Percentiles rank a stretch among this genome's conserved stretches.
Evolutionary conservation across 352 stramenopile species (phyloP).

Genomic region (Phytophthora cryptogea): DNA sequence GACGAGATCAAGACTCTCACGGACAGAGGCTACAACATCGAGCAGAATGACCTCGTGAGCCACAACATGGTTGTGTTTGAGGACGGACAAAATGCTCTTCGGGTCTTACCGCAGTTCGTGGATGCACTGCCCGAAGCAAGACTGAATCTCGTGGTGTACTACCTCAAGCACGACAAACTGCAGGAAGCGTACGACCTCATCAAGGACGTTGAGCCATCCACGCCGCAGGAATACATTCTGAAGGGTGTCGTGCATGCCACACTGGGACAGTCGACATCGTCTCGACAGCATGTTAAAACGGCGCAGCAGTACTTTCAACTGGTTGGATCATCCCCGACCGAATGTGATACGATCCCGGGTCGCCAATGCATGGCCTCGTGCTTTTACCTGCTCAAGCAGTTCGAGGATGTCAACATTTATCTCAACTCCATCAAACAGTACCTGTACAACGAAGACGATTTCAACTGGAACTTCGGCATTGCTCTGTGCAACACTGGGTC

Average conservation of each 20-base stretch:
- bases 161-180: slow-evolving; percentile 92
- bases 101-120: slow-evolving; percentile 91
- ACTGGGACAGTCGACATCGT: slow-evolving; percentile 88
- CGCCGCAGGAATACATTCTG: slow-evolving; percentile 92
- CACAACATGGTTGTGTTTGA: slow-evolving; percentile 98
- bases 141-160: slow-evolving; percentile 96
- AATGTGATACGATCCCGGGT: slow-evolving; percentile 97
- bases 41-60: slow-evolving; percentile 94
- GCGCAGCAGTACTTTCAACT: slow-evolving; percentile 95
- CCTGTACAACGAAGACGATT: slow-evolving; percentile 97
- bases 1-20: slow-evolving; percentile 93
- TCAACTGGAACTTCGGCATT: slow-evolving; percentile 98
- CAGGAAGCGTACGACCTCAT: slow-evolving; percentile 95
- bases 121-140: slow-evolving; percentile 93
- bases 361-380: slow-evolving; percentile 97
- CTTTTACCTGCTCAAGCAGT: slow-evolving; percentile 97
- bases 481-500: slow-evolving; percentile 91
- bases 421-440: slow-evolving; percentile 96
- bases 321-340: slow-evolving; percentile 92
- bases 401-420: slow-evolving; percentile 98
- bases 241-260: slow-evolving; percentile 93
- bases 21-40: slow-evolving; percentile 88
- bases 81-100: slow-evolving; percentile 92
- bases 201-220: slow-evolving; percentile 94
- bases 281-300: slow-evolving; percentile 92